Conservation (phyloP, 768 basidiomycete genomes). For the Mycena olivaceomarginata region DNA sequence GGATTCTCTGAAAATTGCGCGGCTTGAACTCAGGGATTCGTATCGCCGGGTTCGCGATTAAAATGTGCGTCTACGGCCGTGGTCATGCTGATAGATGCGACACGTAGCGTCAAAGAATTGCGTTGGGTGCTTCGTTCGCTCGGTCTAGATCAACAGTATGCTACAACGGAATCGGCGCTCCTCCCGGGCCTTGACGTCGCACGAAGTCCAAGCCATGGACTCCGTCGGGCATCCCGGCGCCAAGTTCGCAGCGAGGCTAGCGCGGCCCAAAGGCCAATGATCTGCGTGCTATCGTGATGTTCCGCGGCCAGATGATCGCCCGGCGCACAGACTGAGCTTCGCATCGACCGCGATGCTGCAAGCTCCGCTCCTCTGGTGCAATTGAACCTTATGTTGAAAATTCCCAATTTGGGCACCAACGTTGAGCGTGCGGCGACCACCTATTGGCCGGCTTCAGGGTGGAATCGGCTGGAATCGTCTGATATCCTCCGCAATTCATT, state of each 20-base stretch:
- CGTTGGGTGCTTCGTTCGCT: conserved; percentile 18
- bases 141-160: conserved; percentile 4
- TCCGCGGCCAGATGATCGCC: conserved; percentile 30
- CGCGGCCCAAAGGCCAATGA: conserved; percentile 4
- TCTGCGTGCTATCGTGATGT: conserved; percentile 28
- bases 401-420: not conserved
- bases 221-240: conserved; percentile 19
- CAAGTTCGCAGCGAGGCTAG: conserved; percentile 19
- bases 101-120: conserved; percentile 14
- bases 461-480: not conserved
- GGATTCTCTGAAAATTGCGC: not conserved
- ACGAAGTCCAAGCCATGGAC: not conserved
- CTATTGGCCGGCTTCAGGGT: conserved; percentile 13
- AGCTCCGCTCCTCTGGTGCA: conserved; percentile 17
- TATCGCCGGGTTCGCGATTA: conserved; percentile 9
- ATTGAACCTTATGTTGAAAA: conserved; percentile 21
- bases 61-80: conserved; percentile 14
- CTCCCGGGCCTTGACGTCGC: conserved; percentile 7
- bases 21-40: not conserved
- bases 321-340: not conserved
- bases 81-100: conserved; percentile 21
- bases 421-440: not conserved
- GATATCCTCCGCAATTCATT: not conserved
- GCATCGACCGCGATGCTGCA: conserved; percentile 10
- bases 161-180: not conserved